phyloP scores from a whole-genome alignment of 2,329 filamentous ascomycete species.

The Colletotrichum euphorbiae region DNA sequence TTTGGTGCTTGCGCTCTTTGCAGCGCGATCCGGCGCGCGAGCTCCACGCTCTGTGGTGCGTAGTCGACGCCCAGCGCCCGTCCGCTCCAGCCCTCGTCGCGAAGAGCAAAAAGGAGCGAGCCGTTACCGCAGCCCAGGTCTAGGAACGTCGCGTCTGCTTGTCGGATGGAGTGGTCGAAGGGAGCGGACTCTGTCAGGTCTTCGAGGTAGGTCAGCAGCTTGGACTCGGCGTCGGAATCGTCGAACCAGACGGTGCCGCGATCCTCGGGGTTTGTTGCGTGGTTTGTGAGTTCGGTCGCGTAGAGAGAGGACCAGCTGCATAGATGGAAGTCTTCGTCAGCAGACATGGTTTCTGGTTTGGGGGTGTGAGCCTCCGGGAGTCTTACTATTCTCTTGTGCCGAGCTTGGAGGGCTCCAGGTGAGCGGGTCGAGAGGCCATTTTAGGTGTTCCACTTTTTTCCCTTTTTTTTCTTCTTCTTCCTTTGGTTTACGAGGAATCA shows the following conservation, averaged over 20 bases:
- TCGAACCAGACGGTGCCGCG: constrained; percentile 97
- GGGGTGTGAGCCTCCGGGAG: constrained; percentile 11
- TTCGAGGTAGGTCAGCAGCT: constrained; percentile 78
- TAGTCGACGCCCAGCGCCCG: constrained; percentile 91
- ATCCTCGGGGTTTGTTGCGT: constrained; percentile 77
- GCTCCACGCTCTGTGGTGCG: constrained; percentile 76
- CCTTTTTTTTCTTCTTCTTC: not conserved
- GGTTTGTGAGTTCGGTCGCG: constrained; percentile 76
- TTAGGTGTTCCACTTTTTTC: not conserved
- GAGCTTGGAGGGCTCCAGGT: constrained; percentile 81
- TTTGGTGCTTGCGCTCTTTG: constrained; percentile 39
- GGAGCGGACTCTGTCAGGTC: constrained; percentile 38
- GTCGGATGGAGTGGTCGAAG: constrained; percentile 39
- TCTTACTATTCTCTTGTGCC: constrained; percentile 92
- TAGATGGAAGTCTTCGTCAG: not conserved
- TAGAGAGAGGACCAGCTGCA: constrained; percentile 82
- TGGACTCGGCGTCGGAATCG: constrained; percentile 87
- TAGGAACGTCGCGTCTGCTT: constrained; percentile 68
- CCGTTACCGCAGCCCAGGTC: constrained; percentile 97
- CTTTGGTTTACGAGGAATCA: not conserved
- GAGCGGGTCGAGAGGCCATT: constrained; percentile 60
- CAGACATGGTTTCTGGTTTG: constrained; percentile 13
- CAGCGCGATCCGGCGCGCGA: constrained; percentile 73
- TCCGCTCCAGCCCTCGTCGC: constrained; percentile 73
- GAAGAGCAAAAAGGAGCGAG: constrained; percentile 85